Evolutionary conservation across 2,329 filamentous ascomycete genomes (phyloP), one percentile per base, ranked within the genome.

Genomic region (Alternaria hordeiaustralica): DNA sequence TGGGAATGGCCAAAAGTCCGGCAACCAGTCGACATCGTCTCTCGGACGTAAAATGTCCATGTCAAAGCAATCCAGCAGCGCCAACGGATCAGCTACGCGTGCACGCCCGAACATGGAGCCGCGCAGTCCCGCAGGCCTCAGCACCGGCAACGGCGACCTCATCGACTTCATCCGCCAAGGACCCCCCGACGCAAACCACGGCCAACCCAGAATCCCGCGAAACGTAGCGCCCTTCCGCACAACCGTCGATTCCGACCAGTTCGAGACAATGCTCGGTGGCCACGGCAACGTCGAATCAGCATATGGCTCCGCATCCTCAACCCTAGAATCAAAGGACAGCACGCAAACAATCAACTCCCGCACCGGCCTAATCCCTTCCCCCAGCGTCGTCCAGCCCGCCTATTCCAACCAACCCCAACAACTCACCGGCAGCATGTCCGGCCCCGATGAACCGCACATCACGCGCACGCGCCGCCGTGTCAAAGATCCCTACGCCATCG

Each of bases 161-260:
- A 97, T 97, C 69, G 94, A 98, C 77, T 98, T 99, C 78, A 96
- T 99, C 68, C 90, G 94, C 49, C 90, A 93, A 76, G 95, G 94
- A 1, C 94, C 94, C 4, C 90, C 92, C 0, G 86, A 83, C 77
- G 82, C 47, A 46, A 82, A 84, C 33, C 85, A 84, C 46, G 85
- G 86, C 25, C 87, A 87, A 66, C 92, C 89, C 62, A 89, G 92
- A 23, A 96, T 96, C 65, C 91, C 93, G 45, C 89, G 92, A 18
- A 88, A 87, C n/a, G 90, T 96, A 12, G 93, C 94, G 10, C 93
- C 94, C 1, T 97, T 96, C 83, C 87, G 93, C 58, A 90, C 87
- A 36, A 95, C 93, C 0, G 91, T 94, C 86, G 94, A 97, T 77
- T 94, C 92, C 11, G 93, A 97, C 71, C 91, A 96, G 67, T 86